These are phyloP conservation scores for Stellera chamaejasme DNA, from an alignment of 345 rosid species.

Conservation along the genomic window DNA sequence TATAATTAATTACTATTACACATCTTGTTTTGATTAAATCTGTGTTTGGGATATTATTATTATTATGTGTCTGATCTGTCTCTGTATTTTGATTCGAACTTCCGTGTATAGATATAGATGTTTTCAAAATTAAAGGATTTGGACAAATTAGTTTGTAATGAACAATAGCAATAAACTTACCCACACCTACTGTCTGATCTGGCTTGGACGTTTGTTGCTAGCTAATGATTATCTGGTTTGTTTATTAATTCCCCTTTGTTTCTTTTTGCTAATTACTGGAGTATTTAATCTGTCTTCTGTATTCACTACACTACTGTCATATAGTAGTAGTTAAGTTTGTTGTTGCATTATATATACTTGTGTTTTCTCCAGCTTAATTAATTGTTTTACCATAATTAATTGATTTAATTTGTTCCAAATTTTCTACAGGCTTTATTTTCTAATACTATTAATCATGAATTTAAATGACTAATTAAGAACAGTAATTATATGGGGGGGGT, in stretches of 20 bases:
- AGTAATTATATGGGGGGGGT: no score
- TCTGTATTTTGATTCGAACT: slow-evolving; percentile 20
- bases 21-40: no score
- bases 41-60: no score
- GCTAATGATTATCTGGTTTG: slow-evolving; percentile 12
- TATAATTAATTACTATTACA: no score
- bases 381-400: no score
- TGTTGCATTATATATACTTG: no score
- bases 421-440: no score
- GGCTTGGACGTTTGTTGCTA: slow-evolving; percentile 21
- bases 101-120: slow-evolving; percentile 33
- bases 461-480: no score
- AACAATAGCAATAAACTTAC: slow-evolving; percentile 38
- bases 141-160: slow-evolving; percentile 30
- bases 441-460: no score
- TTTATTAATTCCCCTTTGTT: slow-evolving; percentile 17
- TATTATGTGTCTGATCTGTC: slow-evolving; percentile 9
- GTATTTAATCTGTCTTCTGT: slow-evolving; percentile 10
- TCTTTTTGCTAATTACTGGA: slow-evolving; percentile 10
- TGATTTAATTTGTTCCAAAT: no score
- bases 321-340: no score
- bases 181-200: slow-evolving; percentile 24
- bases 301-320: slow-evolving; percentile 14
- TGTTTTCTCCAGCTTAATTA: no score
- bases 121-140: slow-evolving; percentile 1